These are phyloP conservation scores for Endotrypanum monterogeii DNA, from an alignment of 208 protist species.

Conservation along the genomic window DNA sequence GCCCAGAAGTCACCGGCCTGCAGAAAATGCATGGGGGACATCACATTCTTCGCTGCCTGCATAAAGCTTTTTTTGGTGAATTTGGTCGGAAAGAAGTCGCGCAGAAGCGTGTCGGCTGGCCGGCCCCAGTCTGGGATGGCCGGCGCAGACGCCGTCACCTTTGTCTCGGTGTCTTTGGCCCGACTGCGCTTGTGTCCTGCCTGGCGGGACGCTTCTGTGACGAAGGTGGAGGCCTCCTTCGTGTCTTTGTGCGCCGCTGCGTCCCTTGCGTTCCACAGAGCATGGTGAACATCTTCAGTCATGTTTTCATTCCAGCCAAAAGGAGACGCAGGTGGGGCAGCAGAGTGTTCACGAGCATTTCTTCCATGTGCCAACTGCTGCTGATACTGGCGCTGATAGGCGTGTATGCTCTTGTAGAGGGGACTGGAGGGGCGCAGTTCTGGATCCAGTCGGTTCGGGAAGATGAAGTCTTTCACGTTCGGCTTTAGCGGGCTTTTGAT, in stretches of 20 bases:
- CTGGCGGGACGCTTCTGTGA: background rate
- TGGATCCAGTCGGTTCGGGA: slow-evolving; percentile 30
- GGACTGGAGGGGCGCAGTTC: slow-evolving; percentile 27
- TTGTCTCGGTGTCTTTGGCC: background rate
- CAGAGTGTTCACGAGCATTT: background rate
- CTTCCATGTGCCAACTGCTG: slow-evolving; percentile 12
- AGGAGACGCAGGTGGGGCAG: background rate
- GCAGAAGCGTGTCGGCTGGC: slow-evolving; percentile 43
- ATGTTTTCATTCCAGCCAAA: background rate
- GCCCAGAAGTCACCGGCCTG: slow-evolving; percentile 69
- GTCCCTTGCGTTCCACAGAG: background rate
- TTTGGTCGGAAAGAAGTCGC: slow-evolving; percentile 47
- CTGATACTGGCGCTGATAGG: slow-evolving; percentile 30
- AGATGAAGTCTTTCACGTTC: slow-evolving; percentile 23
- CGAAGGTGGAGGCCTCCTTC: background rate
- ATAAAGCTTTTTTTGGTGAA: slow-evolving; percentile 64
- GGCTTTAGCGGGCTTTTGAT: slow-evolving; percentile 14
- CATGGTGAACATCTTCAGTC: background rate
- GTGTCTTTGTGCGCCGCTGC: background rate
- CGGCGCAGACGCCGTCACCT: background rate
- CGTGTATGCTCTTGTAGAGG: slow-evolving; percentile 34
- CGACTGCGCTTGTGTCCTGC: background rate
- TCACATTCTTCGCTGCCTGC: slow-evolving; percentile 38
- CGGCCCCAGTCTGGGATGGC: slow-evolving; percentile 20
- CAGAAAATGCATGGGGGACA: slow-evolving; percentile 71